Base-by-base conservation (phyloP, 352 stramenopile genomes). In the Globisporangium parvum region DNA sequence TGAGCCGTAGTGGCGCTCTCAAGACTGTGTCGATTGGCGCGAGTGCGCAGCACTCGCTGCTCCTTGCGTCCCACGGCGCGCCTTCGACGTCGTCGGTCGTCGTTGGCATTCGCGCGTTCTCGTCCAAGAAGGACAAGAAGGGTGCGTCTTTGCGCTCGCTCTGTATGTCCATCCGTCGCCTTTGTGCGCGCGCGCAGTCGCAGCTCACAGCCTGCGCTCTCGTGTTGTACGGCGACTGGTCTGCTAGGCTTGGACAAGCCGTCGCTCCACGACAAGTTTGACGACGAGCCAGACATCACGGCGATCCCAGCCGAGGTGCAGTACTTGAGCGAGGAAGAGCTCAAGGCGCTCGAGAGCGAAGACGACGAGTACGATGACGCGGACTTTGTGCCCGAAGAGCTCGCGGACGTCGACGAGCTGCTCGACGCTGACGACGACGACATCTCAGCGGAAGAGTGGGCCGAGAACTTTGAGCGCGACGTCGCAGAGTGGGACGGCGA, bases 381-480 rank as follows among this genome's bases (percentile, higher is more conserved):
- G 9, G 58, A 75, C 26, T 53, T 79, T 12, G 49, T 64, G 17
- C 66, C 72, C 8, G 72, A 80, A 11, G 63, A 79, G 17, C 28
- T 77, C 12, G 57, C 48, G 8, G 50, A 56, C 1, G 49, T 55
- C 11, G 55, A 66, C 0, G 71, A 77, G 0, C 57, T 71, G 0
- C 67, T 69, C 0, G 69, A 73, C 17, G 66, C 74, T 0, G 60
- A 72, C 24, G 73, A 84, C 2, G 60, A 58, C 9, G 68, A 75
- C 42, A 61, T 85, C 11, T 75, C 61, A 28, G 68, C 77, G 31
- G 65, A 72, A 15, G 74, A 87, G 55, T 89, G 78, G 78, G 76
- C 78, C 18, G 62, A 62, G 51, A 83, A 85, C 46, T 89, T 87
- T 63, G 79, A 89, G 65, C 70, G 60, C 17, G 72, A 89, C 8